These are phyloP conservation scores for Erysiphe neolycopersici DNA, from an alignment of 2,329 filamentous ascomycete species.

Conservation along the genomic window DNA sequence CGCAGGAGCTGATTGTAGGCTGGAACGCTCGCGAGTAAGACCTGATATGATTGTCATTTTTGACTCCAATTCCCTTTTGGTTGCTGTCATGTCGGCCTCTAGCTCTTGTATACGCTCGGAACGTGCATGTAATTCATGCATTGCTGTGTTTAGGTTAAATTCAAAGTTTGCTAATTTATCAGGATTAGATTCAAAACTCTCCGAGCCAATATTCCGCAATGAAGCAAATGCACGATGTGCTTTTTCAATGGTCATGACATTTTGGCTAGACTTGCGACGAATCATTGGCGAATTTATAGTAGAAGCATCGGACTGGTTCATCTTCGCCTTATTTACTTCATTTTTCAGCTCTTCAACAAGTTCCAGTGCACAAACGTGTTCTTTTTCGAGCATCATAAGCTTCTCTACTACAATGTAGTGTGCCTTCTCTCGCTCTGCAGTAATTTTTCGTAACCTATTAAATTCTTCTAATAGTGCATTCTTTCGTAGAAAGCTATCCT, in stretches of 20 bases:
- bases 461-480: constrained; percentile 27
- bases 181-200: constrained; percentile 58
- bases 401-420: constrained; percentile 47
- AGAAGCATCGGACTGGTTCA: constrained; percentile 24
- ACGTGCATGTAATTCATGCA: constrained; percentile 69
- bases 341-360: constrained; percentile 79
- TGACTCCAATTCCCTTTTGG: constrained; percentile 87
- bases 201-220: constrained; percentile 62
- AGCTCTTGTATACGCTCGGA: constrained; percentile 78
- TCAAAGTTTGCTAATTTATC: constrained; percentile 85
- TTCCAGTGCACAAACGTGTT: constrained; percentile 58
- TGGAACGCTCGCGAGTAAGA: constrained; percentile 74
- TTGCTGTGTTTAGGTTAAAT: constrained; percentile 66
- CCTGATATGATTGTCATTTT: constrained; percentile 94
- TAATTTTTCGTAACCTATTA: constrained; percentile 39
- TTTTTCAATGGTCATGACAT: constrained; percentile 62
- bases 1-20: constrained; percentile 57
- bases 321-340: constrained; percentile 55
- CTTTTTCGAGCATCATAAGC: constrained; percentile 58
- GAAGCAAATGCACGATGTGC: constrained; percentile 78
- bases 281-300: constrained; percentile 50
- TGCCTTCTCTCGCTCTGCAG: constrained; percentile 50
- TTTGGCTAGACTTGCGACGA: constrained; percentile 79
- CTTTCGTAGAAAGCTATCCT: constrained; percentile 15
- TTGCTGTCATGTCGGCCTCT: constrained; percentile 54